phyloP scores from a whole-genome alignment of 176 grass and related monocot species.

The Carex scoparia region DNA sequence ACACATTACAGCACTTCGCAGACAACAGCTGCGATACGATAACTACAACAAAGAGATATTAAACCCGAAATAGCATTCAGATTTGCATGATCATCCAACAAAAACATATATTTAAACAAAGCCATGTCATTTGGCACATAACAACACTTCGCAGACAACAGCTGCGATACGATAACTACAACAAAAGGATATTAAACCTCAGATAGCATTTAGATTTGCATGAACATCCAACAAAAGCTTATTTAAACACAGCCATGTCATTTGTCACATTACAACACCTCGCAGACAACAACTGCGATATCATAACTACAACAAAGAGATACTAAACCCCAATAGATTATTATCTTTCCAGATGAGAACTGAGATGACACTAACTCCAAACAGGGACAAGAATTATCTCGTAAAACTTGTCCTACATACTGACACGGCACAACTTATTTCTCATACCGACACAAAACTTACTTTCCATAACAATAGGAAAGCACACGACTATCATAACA shows the following conservation, averaged over 20 bases:
- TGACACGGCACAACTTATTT: constrained; percentile 5
- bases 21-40: not conserved
- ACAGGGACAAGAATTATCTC: not conserved
- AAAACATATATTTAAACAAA: not conserved
- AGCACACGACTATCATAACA: not conserved
- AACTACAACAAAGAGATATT: not conserved
- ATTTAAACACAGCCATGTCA: not conserved
- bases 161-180: not conserved
- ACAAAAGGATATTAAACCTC: not conserved
- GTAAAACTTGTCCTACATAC: not conserved
- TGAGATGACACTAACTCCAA: not conserved
- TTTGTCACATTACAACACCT: not conserved
- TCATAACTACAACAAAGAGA: not conserved
- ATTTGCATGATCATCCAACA: not conserved
- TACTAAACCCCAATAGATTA: not conserved
- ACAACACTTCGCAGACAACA: not conserved
- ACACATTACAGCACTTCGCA: not conserved
- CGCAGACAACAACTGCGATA: not conserved
- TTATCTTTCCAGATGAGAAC: not conserved
- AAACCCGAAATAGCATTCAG: not conserved
- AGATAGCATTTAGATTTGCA: not conserved
- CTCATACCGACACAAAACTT: not conserved
- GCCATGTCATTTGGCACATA: not conserved
- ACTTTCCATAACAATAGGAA: not conserved
- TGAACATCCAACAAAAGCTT: not conserved